These are phyloP conservation scores for Pestalotiopsis sp. DNA, from an alignment of 2,329 filamentous ascomycete species.

Conservation along the genomic window DNA sequence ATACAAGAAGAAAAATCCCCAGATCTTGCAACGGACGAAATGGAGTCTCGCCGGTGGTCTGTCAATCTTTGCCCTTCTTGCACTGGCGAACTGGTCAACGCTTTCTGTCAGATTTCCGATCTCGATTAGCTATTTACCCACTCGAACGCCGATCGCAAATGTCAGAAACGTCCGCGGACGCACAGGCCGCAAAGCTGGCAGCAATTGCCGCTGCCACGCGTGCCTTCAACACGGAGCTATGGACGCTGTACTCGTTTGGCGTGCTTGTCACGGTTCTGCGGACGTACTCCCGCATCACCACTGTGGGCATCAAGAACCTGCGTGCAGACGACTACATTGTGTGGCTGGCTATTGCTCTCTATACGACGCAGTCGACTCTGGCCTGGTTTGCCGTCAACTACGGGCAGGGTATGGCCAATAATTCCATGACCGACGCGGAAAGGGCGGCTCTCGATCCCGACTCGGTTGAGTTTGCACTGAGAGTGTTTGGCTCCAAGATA, in stretches of 20 bases:
- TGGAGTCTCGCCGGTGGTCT: neutral
- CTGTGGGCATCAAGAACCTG: conserved; percentile 32
- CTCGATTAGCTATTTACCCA: neutral
- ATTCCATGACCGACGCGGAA: conserved; percentile 52
- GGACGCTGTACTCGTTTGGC: conserved; percentile 34
- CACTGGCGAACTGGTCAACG: neutral
- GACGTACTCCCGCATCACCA: conserved; percentile 32
- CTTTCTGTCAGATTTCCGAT: neutral
- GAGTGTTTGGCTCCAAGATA: conserved; percentile 53
- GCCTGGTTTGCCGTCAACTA: conserved; percentile 50
- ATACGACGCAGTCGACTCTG: conserved; percentile 49
- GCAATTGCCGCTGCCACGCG: conserved; percentile 3
- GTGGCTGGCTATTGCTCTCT: conserved; percentile 39
- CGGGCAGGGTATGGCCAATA: conserved; percentile 54
- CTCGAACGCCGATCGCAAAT: neutral
- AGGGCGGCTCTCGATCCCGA: conserved; percentile 42
- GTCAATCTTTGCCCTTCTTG: neutral
- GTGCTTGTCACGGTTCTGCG: conserved; percentile 34
- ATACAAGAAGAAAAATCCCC: neutral
- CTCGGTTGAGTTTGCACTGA: conserved; percentile 43
- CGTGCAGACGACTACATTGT: conserved; percentile 38
- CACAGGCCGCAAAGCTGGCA: neutral
- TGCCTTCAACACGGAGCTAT: conserved; percentile 18
- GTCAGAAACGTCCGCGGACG: neutral
- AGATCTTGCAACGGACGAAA: neutral